Base-by-base conservation (phyloP, 768 basidiomycete genomes). In the Artomyces pyxidatus region DNA sequence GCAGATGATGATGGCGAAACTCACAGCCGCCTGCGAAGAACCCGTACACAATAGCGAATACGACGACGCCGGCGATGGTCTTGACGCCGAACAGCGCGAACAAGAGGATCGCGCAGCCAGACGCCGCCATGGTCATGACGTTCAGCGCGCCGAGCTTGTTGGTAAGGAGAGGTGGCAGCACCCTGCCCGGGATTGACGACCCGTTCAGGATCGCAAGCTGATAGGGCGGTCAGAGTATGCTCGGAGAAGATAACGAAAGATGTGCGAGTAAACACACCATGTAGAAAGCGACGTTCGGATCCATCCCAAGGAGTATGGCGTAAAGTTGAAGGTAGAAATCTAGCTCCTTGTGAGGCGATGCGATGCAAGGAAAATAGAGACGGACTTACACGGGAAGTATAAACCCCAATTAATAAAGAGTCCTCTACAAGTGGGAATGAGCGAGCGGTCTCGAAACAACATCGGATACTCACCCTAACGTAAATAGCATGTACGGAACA, bases 111-210 rank as follows among this genome's bases (percentile, higher is more conserved):
- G n/a, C n/a, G n/a, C n/a, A n/a, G n/a, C n/a, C n/a, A n/a, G n/a
- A n/a, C n/a, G n/a, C n/a, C n/a, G n/a, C n/a, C n/a, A n/a, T n/a
- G n/a, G n/a, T n/a, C n/a, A n/a, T n/a, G n/a, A n/a, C n/a, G n/a
- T n/a, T n/a, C n/a, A n/a, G n/a, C n/a, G n/a, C n/a, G n/a, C n/a
- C n/a, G n/a, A n/a, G n/a, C n/a, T n/a, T n/a, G n/a, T n/a, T n/a
- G n/a, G n/a, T n/a, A n/a, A n/a, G n/a, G n/a, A n/a, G n/a, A n/a
- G n/a, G n/a, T n/a, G n/a, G n/a, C n/a, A n/a, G n/a, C n/a, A n/a
- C n/a, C n/a, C n/a, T n/a, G n/a, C 81, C 81, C 51, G 80, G 65
- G n/a, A 79, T 61, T 19, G 75, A 76, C 2, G 74, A 68, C 2
- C 65, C 75, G 50, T 79, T 78, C 67, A 78, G 71, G 19, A 78